Conservation (phyloP, 441 rosid genomes). For the Populus tomentosa region DNA sequence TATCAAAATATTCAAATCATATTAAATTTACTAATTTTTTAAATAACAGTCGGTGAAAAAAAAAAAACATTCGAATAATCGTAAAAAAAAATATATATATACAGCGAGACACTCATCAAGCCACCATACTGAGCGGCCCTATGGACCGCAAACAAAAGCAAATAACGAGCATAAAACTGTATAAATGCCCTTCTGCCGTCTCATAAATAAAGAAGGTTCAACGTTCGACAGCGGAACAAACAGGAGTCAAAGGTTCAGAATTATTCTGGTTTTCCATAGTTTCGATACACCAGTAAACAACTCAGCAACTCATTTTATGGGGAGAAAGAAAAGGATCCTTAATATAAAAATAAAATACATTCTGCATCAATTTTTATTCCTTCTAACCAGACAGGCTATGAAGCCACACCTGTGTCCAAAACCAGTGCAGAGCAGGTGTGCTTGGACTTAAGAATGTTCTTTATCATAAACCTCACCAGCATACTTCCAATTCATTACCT, state of each 20-base stretch:
- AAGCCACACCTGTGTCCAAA: background rate
- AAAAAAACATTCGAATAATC: too few species aligned
- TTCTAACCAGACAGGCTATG: background rate
- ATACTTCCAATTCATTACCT: conserved; percentile 86
- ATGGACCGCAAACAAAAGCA: too few species aligned
- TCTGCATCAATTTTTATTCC: background rate
- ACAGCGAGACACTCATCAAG: too few species aligned
- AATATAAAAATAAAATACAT: background rate
- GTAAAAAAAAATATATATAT: too few species aligned
- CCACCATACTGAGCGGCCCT: too few species aligned
- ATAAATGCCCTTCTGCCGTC: background rate
- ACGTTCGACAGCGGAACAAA: background rate
- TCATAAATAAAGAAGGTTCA: too few species aligned
- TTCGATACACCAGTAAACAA: background rate
- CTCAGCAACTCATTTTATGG: background rate
- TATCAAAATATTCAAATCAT: too few species aligned
- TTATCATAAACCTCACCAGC: conserved; percentile 57
- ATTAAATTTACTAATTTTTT: too few species aligned
- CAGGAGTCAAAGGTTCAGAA: background rate
- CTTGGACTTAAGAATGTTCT: conserved; percentile 45
- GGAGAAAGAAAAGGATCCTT: background rate
- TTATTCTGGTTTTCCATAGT: conserved; percentile 2
- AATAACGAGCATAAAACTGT: background rate
- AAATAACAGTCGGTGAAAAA: too few species aligned
- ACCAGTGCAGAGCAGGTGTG: background rate